Evolutionary conservation across 75 land plant genomes (phyloP).

Genomic region (Selaginella moellendorffii): DNA sequence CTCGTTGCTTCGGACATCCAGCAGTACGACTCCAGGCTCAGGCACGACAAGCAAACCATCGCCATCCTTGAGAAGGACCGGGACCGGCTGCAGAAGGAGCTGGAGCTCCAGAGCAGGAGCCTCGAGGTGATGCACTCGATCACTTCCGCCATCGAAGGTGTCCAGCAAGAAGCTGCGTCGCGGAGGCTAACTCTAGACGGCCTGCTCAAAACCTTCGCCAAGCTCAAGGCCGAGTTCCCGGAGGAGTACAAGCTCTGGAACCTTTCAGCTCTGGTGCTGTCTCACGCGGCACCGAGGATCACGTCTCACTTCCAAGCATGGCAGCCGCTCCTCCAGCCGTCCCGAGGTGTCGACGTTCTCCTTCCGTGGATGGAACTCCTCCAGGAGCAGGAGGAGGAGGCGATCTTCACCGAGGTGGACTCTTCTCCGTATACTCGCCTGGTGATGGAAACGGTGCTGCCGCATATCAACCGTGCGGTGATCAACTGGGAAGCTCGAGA

Average conservation of each 20-base stretch:
- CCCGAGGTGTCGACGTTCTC: constrained; percentile 48
- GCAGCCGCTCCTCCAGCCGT: constrained; percentile 81
- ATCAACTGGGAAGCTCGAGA: constrained; percentile 87
- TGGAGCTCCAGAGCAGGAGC: constrained; percentile 38
- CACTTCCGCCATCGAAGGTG: constrained; percentile 22
- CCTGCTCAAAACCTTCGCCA: constrained; percentile 38
- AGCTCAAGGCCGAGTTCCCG: constrained; percentile 25
- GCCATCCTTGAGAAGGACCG: constrained; percentile 33
- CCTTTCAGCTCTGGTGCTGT: constrained; percentile 59
- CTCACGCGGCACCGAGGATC: constrained; percentile 57
- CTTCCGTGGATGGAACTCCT: constrained; percentile 51
- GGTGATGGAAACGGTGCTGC: constrained; percentile 61
- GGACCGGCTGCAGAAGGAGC: constrained; percentile 37
- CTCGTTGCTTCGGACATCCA: constrained; percentile 67
- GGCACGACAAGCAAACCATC: constrained; percentile 40
- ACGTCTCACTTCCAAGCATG: constrained; percentile 67
- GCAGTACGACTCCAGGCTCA: constrained; percentile 27
- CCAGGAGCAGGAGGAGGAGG: constrained; percentile 33
- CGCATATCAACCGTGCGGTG: constrained; percentile 61
- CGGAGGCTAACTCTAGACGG: constrained; percentile 57
- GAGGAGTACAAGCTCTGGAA: constrained; percentile 77
- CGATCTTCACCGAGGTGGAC: constrained; percentile 21
- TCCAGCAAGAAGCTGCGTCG: constrained; percentile 25
- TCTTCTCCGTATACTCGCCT: constrained; percentile 65
- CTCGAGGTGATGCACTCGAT: constrained; percentile 51